phyloP scores from a whole-genome alignment of 2,329 filamentous ascomycete species.

The Hypoxylon sp. region DNA sequence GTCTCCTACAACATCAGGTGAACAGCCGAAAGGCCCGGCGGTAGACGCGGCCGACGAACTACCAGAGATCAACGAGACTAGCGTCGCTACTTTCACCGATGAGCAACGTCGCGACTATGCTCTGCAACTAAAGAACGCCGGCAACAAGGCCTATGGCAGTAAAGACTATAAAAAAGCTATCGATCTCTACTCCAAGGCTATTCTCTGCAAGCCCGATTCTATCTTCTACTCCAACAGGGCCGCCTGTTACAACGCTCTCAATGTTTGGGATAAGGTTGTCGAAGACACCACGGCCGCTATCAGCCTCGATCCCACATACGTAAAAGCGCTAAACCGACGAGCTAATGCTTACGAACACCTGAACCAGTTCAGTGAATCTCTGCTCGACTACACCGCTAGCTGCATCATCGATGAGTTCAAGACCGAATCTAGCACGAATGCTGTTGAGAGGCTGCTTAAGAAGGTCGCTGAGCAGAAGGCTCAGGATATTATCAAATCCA shows the following conservation, averaged over 20 bases:
- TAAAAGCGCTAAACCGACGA: conserved; percentile 96
- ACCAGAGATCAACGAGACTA: conserved; percentile 73
- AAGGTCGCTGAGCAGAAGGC: conserved; percentile 97
- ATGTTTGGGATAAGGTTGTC: conserved; percentile 94
- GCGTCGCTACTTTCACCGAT: conserved; percentile 63
- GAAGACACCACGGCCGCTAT: conserved; percentile 97
- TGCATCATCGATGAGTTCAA: conserved; percentile 99
- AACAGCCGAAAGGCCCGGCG: conserved; percentile 63
- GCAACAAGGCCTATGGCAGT: conserved; percentile 94
- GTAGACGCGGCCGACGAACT: conserved; percentile 75
- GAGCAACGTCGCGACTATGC: conserved; percentile 88
- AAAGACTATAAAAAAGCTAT: conserved; percentile 97
- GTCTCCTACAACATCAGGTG: conserved; percentile 51
- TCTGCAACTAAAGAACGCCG: conserved; percentile 90
- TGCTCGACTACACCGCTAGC: conserved; percentile 97
- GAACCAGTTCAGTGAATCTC: conserved; percentile 89
- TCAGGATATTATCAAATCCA: conserved; percentile 84
- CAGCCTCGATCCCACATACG: conserved; percentile 92
- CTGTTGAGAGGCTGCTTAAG: conserved; percentile 93
- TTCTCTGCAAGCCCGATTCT: conserved; percentile 95
- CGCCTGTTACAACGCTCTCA: conserved; percentile 94
- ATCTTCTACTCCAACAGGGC: conserved; percentile 99
- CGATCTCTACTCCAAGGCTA: conserved; percentile 93
- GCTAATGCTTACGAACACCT: conserved; percentile 97
- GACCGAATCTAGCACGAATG: conserved; percentile 87